Percentiles rank a stretch among this genome's conserved stretches.
phyloP scores from a whole-genome alignment of 768 basidiomycete species.

The Cyathus striatus region DNA sequence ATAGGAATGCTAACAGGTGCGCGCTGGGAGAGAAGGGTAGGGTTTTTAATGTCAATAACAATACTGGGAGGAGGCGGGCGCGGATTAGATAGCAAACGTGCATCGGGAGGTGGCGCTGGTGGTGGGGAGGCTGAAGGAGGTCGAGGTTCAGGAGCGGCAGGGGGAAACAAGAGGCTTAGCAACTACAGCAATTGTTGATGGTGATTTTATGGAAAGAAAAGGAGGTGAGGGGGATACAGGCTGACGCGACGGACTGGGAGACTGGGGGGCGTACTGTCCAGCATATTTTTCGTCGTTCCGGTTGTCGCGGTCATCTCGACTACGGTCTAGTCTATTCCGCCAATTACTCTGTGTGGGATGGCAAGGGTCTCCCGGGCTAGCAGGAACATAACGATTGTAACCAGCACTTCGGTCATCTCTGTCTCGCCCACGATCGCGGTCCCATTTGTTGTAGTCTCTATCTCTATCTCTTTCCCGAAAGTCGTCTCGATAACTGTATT shows the following conservation, averaged over 20 bases:
- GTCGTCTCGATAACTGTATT: slow-evolving; percentile 18
- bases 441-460: slow-evolving; percentile 11
- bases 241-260: slow-evolving; percentile 4
- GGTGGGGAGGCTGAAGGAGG: slow-evolving; percentile 11
- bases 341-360: background rate
- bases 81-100: slow-evolving; percentile 3
- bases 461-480: slow-evolving; percentile 8
- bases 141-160: slow-evolving; percentile 8
- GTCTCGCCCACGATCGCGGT: slow-evolving; percentile 13
- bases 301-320: background rate
- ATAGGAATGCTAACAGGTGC: slow-evolving; percentile 38
- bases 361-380: background rate
- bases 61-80: slow-evolving; percentile 30
- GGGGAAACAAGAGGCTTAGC: slow-evolving; percentile 3
- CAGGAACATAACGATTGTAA: too few species aligned
- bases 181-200: slow-evolving; percentile 15
- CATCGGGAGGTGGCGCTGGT: slow-evolving; percentile 10
- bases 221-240: slow-evolving; percentile 18
- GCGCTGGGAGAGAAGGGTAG: slow-evolving; percentile 28
- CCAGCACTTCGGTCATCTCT: slow-evolving; percentile 3
- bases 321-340: background rate
- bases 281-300: background rate
- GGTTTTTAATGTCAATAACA: slow-evolving; percentile 5
- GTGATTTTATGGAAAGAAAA: slow-evolving; percentile 26
- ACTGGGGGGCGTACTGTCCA: background rate